These are phyloP conservation scores for Apiospora arundinis DNA, from an alignment of 2,329 filamentous ascomycete genomes.

Conservation along the genomic window DNA sequence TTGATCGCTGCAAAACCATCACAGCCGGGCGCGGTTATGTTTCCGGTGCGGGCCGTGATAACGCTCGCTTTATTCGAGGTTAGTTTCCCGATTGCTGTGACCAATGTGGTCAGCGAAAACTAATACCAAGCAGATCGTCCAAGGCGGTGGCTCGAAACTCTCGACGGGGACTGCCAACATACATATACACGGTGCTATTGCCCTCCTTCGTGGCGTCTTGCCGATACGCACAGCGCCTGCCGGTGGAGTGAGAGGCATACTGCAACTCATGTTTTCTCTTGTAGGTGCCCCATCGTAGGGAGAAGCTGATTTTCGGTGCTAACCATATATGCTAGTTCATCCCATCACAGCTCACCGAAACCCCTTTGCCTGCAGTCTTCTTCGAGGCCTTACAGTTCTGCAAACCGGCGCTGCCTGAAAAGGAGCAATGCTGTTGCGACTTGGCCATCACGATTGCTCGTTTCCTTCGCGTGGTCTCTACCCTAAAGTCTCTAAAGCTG, in stretches of 20 bases:
- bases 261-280: conserved; percentile 64
- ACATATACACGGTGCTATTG: conserved; percentile 65
- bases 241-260: conserved; percentile 56
- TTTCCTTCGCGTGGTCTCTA: conserved; percentile 47
- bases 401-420: conserved; percentile 41
- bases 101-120: conserved; percentile 16
- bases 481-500: conserved; percentile 42
- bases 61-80: conserved; percentile 69
- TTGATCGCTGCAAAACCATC: conserved; percentile 44
- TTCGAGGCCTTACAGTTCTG: conserved; percentile 52
- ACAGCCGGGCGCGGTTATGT: conserved; percentile 43
- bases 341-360: conserved; percentile 48
- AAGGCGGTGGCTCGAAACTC: conserved; percentile 53
- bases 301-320: background rate
- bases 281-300: conserved; percentile 42
- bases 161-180: conserved; percentile 59
- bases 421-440: conserved; percentile 48
- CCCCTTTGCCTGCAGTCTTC: conserved; percentile 47
- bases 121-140: conserved; percentile 38
- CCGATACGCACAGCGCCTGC: conserved; percentile 46
- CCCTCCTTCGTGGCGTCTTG: conserved; percentile 57
- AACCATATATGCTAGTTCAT: conserved; percentile 47
- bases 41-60: conserved; percentile 59
- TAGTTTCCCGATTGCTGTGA: conserved; percentile 29
- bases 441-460: conserved; percentile 49